Percentiles rank a stretch among this genome's conserved stretches.
Conservation (phyloP, 2,329 filamentous ascomycete species). For the Tolypocladium inflatum region DNA sequence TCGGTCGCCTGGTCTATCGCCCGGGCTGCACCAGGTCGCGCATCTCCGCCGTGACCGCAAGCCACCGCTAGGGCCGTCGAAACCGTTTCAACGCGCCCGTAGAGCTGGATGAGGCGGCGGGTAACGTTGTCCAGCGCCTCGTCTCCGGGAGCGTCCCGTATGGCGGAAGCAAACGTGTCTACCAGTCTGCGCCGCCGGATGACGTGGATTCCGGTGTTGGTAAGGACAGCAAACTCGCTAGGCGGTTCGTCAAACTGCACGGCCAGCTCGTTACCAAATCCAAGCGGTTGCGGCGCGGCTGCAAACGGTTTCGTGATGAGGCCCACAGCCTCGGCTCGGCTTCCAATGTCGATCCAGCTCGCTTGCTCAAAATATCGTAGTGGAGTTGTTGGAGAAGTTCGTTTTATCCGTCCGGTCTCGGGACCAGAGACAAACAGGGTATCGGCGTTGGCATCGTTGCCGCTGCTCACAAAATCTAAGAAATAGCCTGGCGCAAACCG, state of each 20-base stretch:
- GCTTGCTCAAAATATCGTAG: conserved; percentile 67
- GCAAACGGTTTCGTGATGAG: conserved; percentile 64
- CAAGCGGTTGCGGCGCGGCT: conserved; percentile 56
- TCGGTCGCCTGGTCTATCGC: conserved; percentile 78
- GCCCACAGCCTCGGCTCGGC: conserved; percentile 69
- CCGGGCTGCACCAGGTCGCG: conserved; percentile 59
- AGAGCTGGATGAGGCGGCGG: conserved; percentile 73
- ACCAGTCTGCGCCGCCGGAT: conserved; percentile 77
- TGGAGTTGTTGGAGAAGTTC: conserved; percentile 40
- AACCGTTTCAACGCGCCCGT: conserved; percentile 81
- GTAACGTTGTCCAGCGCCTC: conserved; percentile 77
- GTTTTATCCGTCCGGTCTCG: conserved; percentile 76
- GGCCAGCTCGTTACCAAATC: conserved; percentile 91
- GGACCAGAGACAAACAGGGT: conserved; percentile 76
- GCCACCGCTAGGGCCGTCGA: conserved; percentile 89
- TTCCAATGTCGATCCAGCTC: conserved; percentile 66
- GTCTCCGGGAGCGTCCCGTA: conserved; percentile 62
- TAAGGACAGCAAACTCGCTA: conserved; percentile 82
- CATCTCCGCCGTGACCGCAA: conserved; percentile 82
- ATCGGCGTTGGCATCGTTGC: conserved; percentile 52
- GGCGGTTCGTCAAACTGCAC: conserved; percentile 85
- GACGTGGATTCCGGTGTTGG: conserved; percentile 82
- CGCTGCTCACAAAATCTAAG: conserved; percentile 67
- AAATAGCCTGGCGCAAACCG: conserved; percentile 85
- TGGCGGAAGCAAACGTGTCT: conserved; percentile 80